Evolutionary conservation across 306 rosid genomes (phyloP), one percentile per base, ranked within the genome.

Genomic region (Quercus rubra): DNA sequence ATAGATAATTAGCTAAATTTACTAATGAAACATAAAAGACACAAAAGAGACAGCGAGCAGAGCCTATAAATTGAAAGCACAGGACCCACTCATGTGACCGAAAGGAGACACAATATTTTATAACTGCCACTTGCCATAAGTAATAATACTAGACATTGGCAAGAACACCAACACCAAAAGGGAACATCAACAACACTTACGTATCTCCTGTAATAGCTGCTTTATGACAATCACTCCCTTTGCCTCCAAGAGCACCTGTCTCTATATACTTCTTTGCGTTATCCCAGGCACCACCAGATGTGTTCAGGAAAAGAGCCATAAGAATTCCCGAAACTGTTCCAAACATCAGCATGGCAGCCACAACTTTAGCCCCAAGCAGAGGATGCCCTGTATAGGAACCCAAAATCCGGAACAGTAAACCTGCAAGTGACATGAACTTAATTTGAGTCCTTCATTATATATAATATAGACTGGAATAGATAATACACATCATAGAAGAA

Each of bases 201-300:
- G 99, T 95, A 76, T 95, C 99, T 85, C 99, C 99, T 0, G 98
- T 95, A 55, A 95, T 30, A 10, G 98, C 99, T 55, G 99, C 99
- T 88, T 95, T 95, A 78, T 95, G 99, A 83, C 91, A 87, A 6
- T 95, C 98, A 74, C 99, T 95, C 80, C 99, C 98, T 85, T 95
- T 95, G 82, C 99, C 99, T 81, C 99, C 98, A 12, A 93, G 98
- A 76, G 87, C 98, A 73, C 99, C 99, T 0, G 97, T 95, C 84
- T 95, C 99, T 19, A 95, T 95, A 86, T 95, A 95, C 83, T 95
- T 95, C 88, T 95, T 93, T 55, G 99, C 99, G 63, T 95, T 95
- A 88, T 95, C 99, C 99, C 98, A 95, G 33, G 99, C 99, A 80
- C 99, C 99, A 46, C 99, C 98, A 33, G 97, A 88, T 54, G 99